phyloP scores from a whole-genome alignment of 2,329 filamentous ascomycete genomes.

The Fusarium gaditjirri region DNA sequence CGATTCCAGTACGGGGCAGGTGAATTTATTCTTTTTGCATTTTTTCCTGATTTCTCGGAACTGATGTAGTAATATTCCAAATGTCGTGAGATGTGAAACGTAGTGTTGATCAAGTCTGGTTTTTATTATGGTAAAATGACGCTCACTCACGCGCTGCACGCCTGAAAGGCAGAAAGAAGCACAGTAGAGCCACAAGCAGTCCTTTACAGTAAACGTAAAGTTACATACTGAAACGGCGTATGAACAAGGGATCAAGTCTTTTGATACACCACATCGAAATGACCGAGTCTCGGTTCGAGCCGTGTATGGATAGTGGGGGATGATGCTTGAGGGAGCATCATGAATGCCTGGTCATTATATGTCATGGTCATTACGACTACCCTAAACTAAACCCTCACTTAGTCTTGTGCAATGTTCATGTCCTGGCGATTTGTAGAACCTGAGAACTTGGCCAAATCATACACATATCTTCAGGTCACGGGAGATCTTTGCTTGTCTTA shows the following conservation, averaged over 20 bases:
- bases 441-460: neutral
- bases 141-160: neutral
- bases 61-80: accelerated
- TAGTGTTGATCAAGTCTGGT: neutral
- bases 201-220: neutral
- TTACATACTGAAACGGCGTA: neutral
- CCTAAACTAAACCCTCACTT: neutral
- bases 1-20: constrained; percentile 37
- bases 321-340: neutral
- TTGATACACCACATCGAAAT: neutral
- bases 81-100: neutral
- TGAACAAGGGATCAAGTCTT: neutral
- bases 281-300: neutral
- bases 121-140: neutral
- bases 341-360: neutral
- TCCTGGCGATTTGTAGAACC: neutral
- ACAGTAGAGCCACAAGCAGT: neutral
- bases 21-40: neutral
- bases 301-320: neutral
- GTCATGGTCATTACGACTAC: neutral
- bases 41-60: neutral
- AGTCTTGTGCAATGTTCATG: neutral
- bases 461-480: neutral
- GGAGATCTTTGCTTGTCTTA: neutral
- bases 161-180: neutral